Percentiles rank a stretch among this genome's conserved stretches.
Conservation (phyloP, 495 filamentous ascomycete species). For the Annulohypoxylon moriforme region DNA sequence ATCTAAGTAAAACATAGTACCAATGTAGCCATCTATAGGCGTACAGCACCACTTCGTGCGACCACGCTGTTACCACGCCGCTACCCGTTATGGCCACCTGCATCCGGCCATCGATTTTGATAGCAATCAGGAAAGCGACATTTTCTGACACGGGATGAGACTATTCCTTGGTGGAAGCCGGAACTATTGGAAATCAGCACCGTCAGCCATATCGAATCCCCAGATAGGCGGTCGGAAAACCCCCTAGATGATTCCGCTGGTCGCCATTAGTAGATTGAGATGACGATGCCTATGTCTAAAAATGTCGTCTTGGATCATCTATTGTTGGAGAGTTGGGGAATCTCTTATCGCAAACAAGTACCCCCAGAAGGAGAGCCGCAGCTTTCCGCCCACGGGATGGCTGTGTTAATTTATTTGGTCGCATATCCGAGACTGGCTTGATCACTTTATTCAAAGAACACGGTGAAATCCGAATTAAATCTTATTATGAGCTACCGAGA, state of each 20-base stretch:
- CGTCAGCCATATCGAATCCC: not conserved
- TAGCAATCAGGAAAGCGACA: constrained; percentile 34
- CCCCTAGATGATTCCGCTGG: constrained; percentile 1
- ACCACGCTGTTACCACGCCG: constrained; percentile 9
- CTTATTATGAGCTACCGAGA: constrained; percentile 40
- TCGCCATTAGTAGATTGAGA: constrained; percentile 31
- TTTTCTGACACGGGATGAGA: constrained; percentile 12
- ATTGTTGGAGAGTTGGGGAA: constrained; percentile 21
- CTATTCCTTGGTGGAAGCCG: constrained; percentile 30
- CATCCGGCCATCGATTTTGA: constrained; percentile 25
- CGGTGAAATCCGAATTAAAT: constrained; percentile 38
- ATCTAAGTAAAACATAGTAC: constrained; percentile 36
- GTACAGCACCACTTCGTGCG: constrained; percentile 11
- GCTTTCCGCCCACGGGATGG: constrained; percentile 31
- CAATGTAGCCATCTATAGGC: constrained; percentile 13
- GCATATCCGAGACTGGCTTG: constrained; percentile 39
- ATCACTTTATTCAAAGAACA: constrained; percentile 20
- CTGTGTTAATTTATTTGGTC: constrained; percentile 30
- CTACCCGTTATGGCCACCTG: constrained; percentile 30
- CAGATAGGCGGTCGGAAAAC: not conserved
- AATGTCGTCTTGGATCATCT: constrained; percentile 20
- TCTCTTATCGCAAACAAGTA: constrained; percentile 31
- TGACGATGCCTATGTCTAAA: constrained; percentile 28
- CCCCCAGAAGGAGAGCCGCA: constrained; percentile 25
- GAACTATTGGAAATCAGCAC: not conserved